Conservation (phyloP, 768 basidiomycete species). For the Lactifluus piperatus region DNA sequence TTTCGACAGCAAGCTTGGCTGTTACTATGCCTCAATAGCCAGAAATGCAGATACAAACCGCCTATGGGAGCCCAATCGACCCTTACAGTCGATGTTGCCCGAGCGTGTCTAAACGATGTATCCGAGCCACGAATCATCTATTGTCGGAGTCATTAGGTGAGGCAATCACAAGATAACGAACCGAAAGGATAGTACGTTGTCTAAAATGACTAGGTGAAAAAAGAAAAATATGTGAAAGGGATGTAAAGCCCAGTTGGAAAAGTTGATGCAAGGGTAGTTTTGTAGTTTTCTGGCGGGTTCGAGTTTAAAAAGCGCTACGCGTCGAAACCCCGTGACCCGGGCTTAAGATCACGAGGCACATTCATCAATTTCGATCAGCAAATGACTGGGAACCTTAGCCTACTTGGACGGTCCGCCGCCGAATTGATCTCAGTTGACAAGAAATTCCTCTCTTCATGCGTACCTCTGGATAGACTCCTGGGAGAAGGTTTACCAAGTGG, state of each 20-base stretch:
- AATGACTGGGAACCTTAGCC: neutral
- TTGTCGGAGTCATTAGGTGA: neutral
- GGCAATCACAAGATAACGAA: neutral
- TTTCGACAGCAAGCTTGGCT: slow-evolving; percentile 19
- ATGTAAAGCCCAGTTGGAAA: neutral
- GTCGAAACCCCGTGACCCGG: slow-evolving; percentile 7
- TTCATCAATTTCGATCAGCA: neutral
- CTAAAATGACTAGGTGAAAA: neutral
- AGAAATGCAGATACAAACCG: slow-evolving; percentile 6
- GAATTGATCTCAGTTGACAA: slow-evolving; percentile 28
- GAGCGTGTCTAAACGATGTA: slow-evolving; percentile 9
- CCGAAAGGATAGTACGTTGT: neutral
- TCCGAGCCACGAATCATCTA: neutral
- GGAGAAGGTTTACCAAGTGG: slow-evolving; percentile 55
- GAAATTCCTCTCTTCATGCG: slow-evolving; percentile 36
- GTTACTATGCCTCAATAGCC: neutral
- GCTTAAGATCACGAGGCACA: neutral
- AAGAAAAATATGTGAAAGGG: neutral
- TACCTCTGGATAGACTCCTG: slow-evolving; percentile 48
- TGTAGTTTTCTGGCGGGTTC: neutral
- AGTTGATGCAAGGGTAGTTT: neutral
- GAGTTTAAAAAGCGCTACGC: neutral
- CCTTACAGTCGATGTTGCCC: slow-evolving; percentile 13
- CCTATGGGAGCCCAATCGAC: slow-evolving; percentile 16
- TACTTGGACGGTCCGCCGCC: slow-evolving; percentile 51